A percentile compares a stretch with the other conserved stretches of the same genome.
These are phyloP conservation scores for Coemansia reversa DNA, from an alignment of 192 early-diverging fungal genomes.

Conservation along the genomic window DNA sequence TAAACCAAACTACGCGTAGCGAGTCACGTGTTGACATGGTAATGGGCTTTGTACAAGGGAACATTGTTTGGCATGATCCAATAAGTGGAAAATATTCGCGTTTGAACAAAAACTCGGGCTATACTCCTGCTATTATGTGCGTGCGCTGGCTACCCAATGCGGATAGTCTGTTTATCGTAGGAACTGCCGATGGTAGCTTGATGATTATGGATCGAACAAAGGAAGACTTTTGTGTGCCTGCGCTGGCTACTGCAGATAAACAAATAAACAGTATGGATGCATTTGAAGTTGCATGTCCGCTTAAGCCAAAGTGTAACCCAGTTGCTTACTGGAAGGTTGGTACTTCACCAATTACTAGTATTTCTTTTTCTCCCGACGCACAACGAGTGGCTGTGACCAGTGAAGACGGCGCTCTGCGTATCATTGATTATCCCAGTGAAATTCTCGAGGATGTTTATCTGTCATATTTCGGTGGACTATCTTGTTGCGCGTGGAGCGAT, in stretches of 20 bases:
- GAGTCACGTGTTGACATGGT: slow-evolving; percentile 77
- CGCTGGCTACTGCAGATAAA: slow-evolving; percentile 5
- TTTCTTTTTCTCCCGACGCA: slow-evolving; percentile 81
- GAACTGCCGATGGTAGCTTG: slow-evolving; percentile 80
- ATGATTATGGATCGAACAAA: slow-evolving; percentile 83
- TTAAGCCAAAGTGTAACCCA: slow-evolving; percentile 79
- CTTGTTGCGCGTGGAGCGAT: slow-evolving; percentile 86
- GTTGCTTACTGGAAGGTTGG: slow-evolving; percentile 75
- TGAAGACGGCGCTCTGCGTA: slow-evolving; percentile 75
- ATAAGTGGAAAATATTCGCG: slow-evolving; percentile 82
- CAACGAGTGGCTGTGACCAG: slow-evolving; percentile 76
- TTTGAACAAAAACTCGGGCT: slow-evolving; percentile 75
- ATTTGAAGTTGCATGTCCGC: slow-evolving; percentile 50
- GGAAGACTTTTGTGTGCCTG: slow-evolving; percentile 66
- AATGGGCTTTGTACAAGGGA: slow-evolving; percentile 81
- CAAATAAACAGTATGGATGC: slow-evolving; percentile 4
- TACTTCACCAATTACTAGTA: slow-evolving; percentile 68
- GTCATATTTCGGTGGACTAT: slow-evolving; percentile 85
- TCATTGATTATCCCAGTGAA: slow-evolving; percentile 75
- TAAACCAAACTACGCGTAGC: slow-evolving; percentile 70
- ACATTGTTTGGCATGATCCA: slow-evolving; percentile 82
- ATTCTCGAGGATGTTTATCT: slow-evolving; percentile 70
- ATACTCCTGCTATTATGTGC: slow-evolving; percentile 71
- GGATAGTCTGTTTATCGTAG: slow-evolving; percentile 79
- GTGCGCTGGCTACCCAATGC: slow-evolving; percentile 90